Conservation (phyloP, 2,329 filamentous ascomycete genomes). For the Claviceps sp. region DNA sequence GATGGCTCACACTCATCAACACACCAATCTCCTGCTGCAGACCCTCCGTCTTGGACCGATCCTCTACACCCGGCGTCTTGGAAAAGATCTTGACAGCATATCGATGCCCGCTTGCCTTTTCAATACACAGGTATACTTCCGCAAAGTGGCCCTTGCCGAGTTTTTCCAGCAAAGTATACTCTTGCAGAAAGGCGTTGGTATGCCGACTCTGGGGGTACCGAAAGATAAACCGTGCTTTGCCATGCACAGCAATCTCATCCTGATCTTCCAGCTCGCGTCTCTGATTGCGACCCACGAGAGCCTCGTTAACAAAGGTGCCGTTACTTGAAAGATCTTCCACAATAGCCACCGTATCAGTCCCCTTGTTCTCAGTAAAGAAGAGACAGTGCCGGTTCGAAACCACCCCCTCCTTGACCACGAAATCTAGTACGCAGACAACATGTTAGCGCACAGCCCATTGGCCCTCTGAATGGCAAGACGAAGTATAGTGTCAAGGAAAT, state of each 20-base stretch:
- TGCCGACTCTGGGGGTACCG: slow-evolving; percentile 67
- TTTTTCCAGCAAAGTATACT: slow-evolving; percentile 73
- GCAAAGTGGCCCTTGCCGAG: slow-evolving; percentile 93
- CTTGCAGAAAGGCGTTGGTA: slow-evolving; percentile 68
- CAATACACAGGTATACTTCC: slow-evolving; percentile 80
- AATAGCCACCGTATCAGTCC: slow-evolving; percentile 51
- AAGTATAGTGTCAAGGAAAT: too few species aligned
- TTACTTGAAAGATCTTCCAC: slow-evolving; percentile 92
- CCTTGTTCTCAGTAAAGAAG: slow-evolving; percentile 49
- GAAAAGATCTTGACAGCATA: slow-evolving; percentile 95
- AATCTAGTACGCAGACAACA: slow-evolving; percentile 31
- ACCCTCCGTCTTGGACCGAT: slow-evolving; percentile 70
- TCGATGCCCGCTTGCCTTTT: slow-evolving; percentile 67
- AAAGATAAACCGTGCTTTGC: slow-evolving; percentile 81
- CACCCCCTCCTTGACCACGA: slow-evolving; percentile 60
- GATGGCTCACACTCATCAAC: slow-evolving; percentile 92
- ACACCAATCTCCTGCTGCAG: slow-evolving; percentile 94
- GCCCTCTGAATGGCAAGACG: too few species aligned
- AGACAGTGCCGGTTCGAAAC: slow-evolving; percentile 80
- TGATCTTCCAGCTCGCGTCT: slow-evolving; percentile 75
- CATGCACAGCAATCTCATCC: slow-evolving; percentile 80
- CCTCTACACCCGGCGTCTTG: slow-evolving; percentile 68
- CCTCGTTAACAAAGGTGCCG: slow-evolving; percentile 91
- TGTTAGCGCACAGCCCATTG: not conserved
- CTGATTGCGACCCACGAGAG: slow-evolving; percentile 82